A percentile compares a stretch with the other conserved stretches of the same genome.
Evolutionary conservation across 148 eudicot species (phyloP).

Genomic region (Silene uniflora): DNA sequence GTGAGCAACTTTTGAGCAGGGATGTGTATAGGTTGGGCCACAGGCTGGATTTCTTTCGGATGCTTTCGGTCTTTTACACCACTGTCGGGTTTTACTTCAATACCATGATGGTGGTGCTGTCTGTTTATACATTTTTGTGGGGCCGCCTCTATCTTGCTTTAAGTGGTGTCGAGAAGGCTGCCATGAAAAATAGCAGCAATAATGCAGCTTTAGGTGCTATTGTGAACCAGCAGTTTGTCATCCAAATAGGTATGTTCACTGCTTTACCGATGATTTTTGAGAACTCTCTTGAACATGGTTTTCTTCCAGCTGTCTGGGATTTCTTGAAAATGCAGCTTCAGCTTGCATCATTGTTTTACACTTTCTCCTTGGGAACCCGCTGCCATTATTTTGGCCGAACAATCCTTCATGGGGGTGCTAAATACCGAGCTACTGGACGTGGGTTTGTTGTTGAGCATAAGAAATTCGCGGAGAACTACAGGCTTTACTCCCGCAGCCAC

Average conservation of each 20-base stretch:
- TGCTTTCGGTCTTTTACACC: slow-evolving; percentile 86
- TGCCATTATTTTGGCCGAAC: slow-evolving; percentile 87
- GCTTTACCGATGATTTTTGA: slow-evolving; percentile 94
- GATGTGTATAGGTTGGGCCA: slow-evolving; percentile 94
- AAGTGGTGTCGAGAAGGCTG: slow-evolving; percentile 65
- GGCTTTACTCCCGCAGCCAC: slow-evolving; percentile 88
- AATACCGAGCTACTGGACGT: slow-evolving; percentile 87
- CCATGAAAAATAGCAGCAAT: slow-evolving; percentile 37
- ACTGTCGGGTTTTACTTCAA: slow-evolving; percentile 83
- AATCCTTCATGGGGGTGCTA: slow-evolving; percentile 94
- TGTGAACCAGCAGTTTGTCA: slow-evolving; percentile 76
- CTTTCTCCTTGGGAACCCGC: slow-evolving; percentile 86
- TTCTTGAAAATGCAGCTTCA: slow-evolving; percentile 80
- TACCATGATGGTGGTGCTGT: slow-evolving; percentile 70
- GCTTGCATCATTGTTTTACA: slow-evolving; percentile 71
- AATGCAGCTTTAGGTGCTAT: slow-evolving; percentile 74
- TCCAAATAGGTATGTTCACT: slow-evolving; percentile 86
- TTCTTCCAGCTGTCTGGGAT: slow-evolving; percentile 86
- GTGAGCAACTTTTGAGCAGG: slow-evolving; percentile 91
- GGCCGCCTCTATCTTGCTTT: slow-evolving; percentile 89
- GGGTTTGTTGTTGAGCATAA: slow-evolving; percentile 91
- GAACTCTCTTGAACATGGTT: slow-evolving; percentile 91
- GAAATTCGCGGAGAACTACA: slow-evolving; percentile 78
- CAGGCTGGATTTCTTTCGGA: slow-evolving; percentile 84
- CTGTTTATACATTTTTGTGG: slow-evolving; percentile 84